A percentile compares a stretch with the other conserved stretches of the same genome.
Evolutionary conservation across 2,329 filamentous ascomycete species (phyloP).

Genomic region (Intubia oerlemansii): DNA sequence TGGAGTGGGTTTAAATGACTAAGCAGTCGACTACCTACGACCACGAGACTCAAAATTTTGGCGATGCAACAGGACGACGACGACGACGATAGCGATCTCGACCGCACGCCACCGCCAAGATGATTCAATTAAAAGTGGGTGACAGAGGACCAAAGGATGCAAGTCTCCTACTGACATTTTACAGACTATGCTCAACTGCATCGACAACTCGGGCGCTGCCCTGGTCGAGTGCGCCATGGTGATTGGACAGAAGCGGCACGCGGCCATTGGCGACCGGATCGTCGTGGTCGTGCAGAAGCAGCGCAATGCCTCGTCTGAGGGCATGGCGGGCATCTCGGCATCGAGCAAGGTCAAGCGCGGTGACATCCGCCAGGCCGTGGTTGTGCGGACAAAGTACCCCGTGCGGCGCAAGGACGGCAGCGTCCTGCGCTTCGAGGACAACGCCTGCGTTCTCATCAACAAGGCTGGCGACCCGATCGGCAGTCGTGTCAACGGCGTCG

Average conservation of each 20-base stretch:
- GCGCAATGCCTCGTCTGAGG: slow-evolving; percentile 52
- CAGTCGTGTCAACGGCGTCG: slow-evolving; percentile 75
- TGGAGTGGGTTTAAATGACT: too few relatives aligned
- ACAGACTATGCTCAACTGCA: slow-evolving; percentile 94
- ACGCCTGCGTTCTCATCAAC: slow-evolving; percentile 92
- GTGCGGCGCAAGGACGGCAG: slow-evolving; percentile 73
- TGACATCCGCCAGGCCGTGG: slow-evolving; percentile 87
- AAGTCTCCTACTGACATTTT: background rate
- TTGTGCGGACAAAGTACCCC: slow-evolving; percentile 81
- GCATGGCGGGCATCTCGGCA: slow-evolving; percentile 47
- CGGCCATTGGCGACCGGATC: slow-evolving; percentile 86
- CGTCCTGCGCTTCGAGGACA: slow-evolving; percentile 87
- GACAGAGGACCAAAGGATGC: background rate
- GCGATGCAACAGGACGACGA: too few relatives aligned
- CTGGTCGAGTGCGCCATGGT: slow-evolving; percentile 93
- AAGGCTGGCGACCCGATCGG: slow-evolving; percentile 93
- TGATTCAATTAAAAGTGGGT: slow-evolving; percentile 76
- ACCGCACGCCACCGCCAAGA: too few relatives aligned
- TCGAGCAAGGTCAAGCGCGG: slow-evolving; percentile 91
- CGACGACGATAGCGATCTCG: too few relatives aligned
- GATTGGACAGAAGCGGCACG: slow-evolving; percentile 71
- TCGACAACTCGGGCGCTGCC: slow-evolving; percentile 97
- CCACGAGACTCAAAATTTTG: too few relatives aligned
- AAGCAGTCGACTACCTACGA: too few relatives aligned
- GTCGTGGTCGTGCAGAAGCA: slow-evolving; percentile 97